Base-by-base conservation (phyloP, 331 rosid species). In the Malus hybrid region DNA sequence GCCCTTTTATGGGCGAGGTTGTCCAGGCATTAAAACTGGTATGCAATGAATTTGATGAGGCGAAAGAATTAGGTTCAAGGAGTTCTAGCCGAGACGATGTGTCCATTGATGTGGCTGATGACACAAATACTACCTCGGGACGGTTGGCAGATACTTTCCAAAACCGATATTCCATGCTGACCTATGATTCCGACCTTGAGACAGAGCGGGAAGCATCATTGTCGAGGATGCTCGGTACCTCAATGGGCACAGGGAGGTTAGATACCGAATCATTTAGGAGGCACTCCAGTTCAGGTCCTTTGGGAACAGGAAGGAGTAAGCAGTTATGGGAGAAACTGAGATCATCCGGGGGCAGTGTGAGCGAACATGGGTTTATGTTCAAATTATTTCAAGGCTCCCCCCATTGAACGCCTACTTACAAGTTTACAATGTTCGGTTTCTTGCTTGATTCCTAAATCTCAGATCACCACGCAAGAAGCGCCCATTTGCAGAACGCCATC, bases 1-100 rank as follows among this genome's bases (percentile, higher is more conserved):
- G 99, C 15, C 99, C 99, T 32, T 94, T 92, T 78, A 94, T 94
- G 97, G 90, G 99, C 2, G 99, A 94, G 83, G 97, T 94, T 67
- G 99, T 94, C 75, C 99, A 94, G 85, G 99, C 99, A 20, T 81
- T 94, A 57, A 94, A 94, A 74, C 88, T 94, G 24, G 93, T 94
- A 18, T 92, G 96, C 18, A 85, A 82, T 67, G 97, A 92, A 65
- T 81, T 90, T 71, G 90, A 92, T 31, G 93, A 86, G 78, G 84
- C 81, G 32, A 87, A 64, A 75, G 88, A 87, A 76, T 69, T 71
- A 31, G 80, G 83, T 57, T 91, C 96, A 72, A 85, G 78, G 42
- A 76, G 74, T 65, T 87, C 81, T 44, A 94, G 90, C 79, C 81
- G 10, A 54, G 93, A 87, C 16, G 88, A 84, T 65, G 77, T 90